phyloP scores from a whole-genome alignment of 441 rosid species.

The Pelargonium citronellum region DNA sequence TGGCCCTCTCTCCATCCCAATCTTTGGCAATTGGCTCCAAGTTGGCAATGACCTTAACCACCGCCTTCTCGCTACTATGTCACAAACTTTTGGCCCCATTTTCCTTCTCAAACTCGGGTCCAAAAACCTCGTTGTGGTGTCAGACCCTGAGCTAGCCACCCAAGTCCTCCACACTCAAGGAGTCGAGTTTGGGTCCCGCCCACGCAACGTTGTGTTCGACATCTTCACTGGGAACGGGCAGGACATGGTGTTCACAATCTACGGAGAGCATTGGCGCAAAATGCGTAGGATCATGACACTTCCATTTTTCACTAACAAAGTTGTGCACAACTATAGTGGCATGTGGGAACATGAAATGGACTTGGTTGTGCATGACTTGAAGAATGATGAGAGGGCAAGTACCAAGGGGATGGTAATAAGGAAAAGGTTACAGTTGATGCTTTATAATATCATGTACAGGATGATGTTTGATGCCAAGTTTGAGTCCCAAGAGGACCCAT shows the following conservation, averaged over 20 bases:
- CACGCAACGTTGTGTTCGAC: slow-evolving; percentile 87
- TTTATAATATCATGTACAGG: slow-evolving; percentile 89
- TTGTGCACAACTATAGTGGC: slow-evolving; percentile 62
- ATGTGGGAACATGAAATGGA: slow-evolving; percentile 89
- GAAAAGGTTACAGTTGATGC: slow-evolving; percentile 70
- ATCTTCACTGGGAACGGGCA: slow-evolving; percentile 95
- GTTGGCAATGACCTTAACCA: slow-evolving; percentile 94
- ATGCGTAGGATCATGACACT: slow-evolving; percentile 97
- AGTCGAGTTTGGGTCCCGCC: slow-evolving; percentile 85
- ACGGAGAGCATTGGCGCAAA: slow-evolving; percentile 96
- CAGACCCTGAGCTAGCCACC: slow-evolving; percentile 72
- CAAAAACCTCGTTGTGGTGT: slow-evolving; percentile 76
- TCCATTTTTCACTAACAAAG: slow-evolving; percentile 90
- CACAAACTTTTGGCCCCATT: slow-evolving; percentile 70
- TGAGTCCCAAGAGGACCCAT: slow-evolving; percentile 71
- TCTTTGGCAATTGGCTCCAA: slow-evolving; percentile 96
- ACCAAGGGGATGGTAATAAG: slow-evolving; percentile 62
- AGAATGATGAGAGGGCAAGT: slow-evolving; percentile 60
- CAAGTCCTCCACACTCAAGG: slow-evolving; percentile 92
- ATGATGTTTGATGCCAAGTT: slow-evolving; percentile 84
- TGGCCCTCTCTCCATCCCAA: slow-evolving; percentile 75
- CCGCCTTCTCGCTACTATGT: slow-evolving; percentile 64
- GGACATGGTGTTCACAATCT: slow-evolving; percentile 95
- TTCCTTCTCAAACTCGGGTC: slow-evolving; percentile 85
- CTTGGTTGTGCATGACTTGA: slow-evolving; percentile 65